Base-by-base conservation (phyloP, 2,329 filamentous ascomycete species). In the Trichoderma afroharzianum region DNA sequence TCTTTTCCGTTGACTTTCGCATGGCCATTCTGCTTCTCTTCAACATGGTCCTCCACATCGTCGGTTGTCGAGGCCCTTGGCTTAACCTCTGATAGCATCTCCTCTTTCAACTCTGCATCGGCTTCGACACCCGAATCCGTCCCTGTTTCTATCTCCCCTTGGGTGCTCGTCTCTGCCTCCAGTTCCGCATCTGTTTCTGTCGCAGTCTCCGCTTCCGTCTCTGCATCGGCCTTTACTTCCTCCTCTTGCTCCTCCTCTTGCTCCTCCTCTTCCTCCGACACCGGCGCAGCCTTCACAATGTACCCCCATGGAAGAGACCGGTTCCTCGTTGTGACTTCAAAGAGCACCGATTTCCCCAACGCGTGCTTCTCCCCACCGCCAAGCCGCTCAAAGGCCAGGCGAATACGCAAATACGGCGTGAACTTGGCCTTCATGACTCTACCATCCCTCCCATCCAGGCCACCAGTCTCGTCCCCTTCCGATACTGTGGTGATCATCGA, bases 401-500 rank as follows among this genome's bases (percentile, higher is more conserved):
- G 77, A 57, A 82, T 81, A 70, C 81, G 80, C 69, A 82, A 70
- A 70, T 82, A 82, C 1, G 81, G 81, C 9, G 80, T 80, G 61
- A 81, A 82, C 63, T 79, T 82, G 73, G 77, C 71, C 47, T 39
- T 73, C 58, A 70, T 26, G 11, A 59, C 68, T 15, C 63, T 70
- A 9, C 62, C 63, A 33, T 68, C 61, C 36, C 55, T 61, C 14
- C 63, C 72, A 8, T 68, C 63, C 11, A 43, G 33, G n/a, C 63
- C 62, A 9, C 59, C 57, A 32, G 15, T 39, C 21, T 77, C 8
- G 76, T 77, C 71, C 72, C 59, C 72, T 21, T 80, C 77, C 15
- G 76, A 74, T 21, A 73, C 74, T 9, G 75, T 74, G 18, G 78
- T 79, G 24, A 82, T 77, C 73, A 82, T 73, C 63, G 80, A 78